Evolutionary conservation across 108 stramenopile genomes (phyloP), one percentile per base, ranked within the genome.

Genomic region (Parietichytrium sp.): DNA sequence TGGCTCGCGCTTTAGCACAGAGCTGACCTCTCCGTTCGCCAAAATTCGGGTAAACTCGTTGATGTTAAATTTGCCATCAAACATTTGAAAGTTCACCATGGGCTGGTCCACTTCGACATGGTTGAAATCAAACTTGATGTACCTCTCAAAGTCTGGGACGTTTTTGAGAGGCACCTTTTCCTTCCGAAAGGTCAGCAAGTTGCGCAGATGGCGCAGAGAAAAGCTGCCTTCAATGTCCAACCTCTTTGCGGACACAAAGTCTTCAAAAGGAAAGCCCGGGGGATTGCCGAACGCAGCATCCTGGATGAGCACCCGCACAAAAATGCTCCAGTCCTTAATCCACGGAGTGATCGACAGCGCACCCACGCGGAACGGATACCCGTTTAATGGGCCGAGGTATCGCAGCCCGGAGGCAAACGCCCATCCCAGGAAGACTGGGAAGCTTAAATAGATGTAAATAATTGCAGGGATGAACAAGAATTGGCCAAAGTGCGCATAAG

Each of bases 121-220:
- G 6, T 6, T 72, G 45, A 72, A 72, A 3, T 72, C 61, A 7
- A 72, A 33, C 3, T 72, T 72, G 16, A 72, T 33, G 61, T 25
- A 72, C 1, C 61, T 33, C 61, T 72, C 61, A 45, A 72, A 72
- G 42, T 72, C 61, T 42, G 61, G 61, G 38, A 72, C 61, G 23
- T 72, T 72, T n/a, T 42, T 72, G 23, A 72, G 42, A 12, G 61
- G 61, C 61, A 72, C 61, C 61, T 72, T 72, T 27, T 72, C 61
- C 61, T 72, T 72, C 23, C 61, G 61, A 33, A 33, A 42, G 12
- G 45, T 23, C 20, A 72, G 36, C 33, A 16, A 72, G 20, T 72
- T 72, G 38, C 61, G 42, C 42, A 72, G 20, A 27, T 72, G 61
- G 38, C 38, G 38, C 10, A 72, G 45, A 6, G 61, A 72, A 10